Evolutionary conservation across 768 basidiomycete genomes (phyloP).

Genomic region (Lanmaoa rubissima): DNA sequence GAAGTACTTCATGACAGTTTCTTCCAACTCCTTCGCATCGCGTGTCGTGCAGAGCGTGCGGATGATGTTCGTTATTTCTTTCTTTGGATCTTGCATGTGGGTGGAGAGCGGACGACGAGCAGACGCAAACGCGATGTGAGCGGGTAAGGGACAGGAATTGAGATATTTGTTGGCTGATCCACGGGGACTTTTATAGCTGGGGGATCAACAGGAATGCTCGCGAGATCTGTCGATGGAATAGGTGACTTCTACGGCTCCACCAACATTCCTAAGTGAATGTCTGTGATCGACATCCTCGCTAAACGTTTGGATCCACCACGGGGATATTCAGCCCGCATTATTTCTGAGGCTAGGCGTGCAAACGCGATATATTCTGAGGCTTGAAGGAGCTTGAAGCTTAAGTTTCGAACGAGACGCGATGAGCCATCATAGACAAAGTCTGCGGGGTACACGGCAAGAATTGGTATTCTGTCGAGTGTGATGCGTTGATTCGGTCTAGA

Average conservation of each 20-base stretch:
- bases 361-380: not conserved
- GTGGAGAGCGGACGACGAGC: not conserved
- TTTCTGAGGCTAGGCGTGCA: not conserved
- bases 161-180: not conserved
- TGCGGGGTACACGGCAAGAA: not conserved
- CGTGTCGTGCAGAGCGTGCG: constrained; percentile 44
- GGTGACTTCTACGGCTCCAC: not conserved
- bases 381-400: not conserved
- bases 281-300: not conserved
- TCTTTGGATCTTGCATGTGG: constrained; percentile 56
- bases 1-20: constrained; percentile 49
- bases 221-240: not conserved
- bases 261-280: constrained; percentile 5
- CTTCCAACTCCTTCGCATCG: constrained; percentile 49
- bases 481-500: not conserved
- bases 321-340: not conserved
- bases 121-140: not conserved
- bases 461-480: constrained; percentile 5
- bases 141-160: not conserved
- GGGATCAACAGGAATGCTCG: not conserved
- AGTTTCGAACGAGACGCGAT: not conserved
- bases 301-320: not conserved
- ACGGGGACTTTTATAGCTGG: constrained; percentile 17
- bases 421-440: not conserved
- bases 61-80: constrained; percentile 48